These are phyloP conservation scores for Stenogyne calaminthoides DNA, from an alignment of 305 asterid genomes.

Conservation along the genomic window DNA sequence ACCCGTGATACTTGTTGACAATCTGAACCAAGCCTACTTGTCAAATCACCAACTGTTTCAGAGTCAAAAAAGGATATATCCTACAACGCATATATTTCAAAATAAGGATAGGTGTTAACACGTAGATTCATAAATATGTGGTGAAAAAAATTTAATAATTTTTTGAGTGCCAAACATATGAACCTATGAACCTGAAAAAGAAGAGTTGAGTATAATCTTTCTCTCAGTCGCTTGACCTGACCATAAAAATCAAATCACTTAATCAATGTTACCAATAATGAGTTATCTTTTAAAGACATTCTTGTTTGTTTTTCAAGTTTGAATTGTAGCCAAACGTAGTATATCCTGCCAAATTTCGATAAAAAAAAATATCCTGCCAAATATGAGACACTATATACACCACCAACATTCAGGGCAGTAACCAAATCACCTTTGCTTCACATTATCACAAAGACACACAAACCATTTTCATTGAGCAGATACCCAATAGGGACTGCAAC, in stretches of 20 bases:
- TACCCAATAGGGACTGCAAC: neutral
- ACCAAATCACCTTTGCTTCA: conserved; percentile 16
- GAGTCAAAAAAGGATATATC: conserved; percentile 92
- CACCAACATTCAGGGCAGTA: conserved; percentile 10
- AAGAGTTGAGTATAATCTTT: conserved; percentile 79
- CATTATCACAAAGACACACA: conserved; percentile 9
- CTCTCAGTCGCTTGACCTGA: conserved; percentile 95
- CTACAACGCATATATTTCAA: conserved; percentile 48
- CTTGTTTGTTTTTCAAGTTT: neutral
- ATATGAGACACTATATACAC: conserved; percentile 11
- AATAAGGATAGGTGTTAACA: conserved; percentile 1
- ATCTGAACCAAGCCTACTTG: conserved; percentile 99
- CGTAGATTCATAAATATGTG: conserved; percentile 11
- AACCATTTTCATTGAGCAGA: conserved; percentile 7
- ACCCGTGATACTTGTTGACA: conserved; percentile 99
- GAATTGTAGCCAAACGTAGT: conserved; percentile 3
- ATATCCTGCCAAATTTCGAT: too few relatives aligned
- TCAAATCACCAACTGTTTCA: conserved; percentile 95
- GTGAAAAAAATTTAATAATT: conserved; percentile 16
- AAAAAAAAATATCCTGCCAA: too few relatives aligned
- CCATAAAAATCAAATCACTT: conserved; percentile 26
- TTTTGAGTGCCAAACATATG: neutral
- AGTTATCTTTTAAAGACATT: neutral
- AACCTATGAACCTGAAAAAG: conserved; percentile 72
- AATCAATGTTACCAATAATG: conserved; percentile 9